Conservation (phyloP, 2,329 filamentous ascomycete genomes). For the Gnomoniopsis smithogilvyi region DNA sequence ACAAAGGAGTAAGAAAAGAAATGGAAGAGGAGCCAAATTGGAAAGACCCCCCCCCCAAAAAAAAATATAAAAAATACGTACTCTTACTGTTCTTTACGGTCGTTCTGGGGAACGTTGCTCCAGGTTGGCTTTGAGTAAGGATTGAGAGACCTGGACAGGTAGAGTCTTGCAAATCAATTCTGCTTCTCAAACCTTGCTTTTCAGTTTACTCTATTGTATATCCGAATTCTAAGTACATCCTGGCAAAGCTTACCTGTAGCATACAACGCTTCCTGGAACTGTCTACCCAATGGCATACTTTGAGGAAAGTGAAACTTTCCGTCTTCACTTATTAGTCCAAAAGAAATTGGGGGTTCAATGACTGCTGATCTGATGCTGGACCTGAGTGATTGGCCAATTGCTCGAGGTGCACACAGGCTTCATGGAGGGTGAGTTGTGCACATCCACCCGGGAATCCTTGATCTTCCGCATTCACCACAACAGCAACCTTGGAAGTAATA, state of each 20-base stretch:
- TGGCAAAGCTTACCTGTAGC: too few relatives aligned
- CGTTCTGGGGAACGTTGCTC: conserved; percentile 15
- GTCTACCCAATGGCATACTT: too few relatives aligned
- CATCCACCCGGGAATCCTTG: too few relatives aligned
- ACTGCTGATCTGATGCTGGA: too few relatives aligned
- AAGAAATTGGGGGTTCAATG: too few relatives aligned
- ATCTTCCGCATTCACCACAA: neutral
- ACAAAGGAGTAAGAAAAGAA: neutral
- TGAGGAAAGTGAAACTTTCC: too few relatives aligned
- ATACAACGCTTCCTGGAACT: too few relatives aligned
- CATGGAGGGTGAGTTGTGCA: too few relatives aligned
- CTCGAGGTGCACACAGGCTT: neutral
- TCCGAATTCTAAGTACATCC: neutral
- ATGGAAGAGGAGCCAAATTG: conserved; percentile 1
- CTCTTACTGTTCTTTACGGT: conserved; percentile 22
- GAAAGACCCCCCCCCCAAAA: too few relatives aligned
- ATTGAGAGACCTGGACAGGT: neutral
- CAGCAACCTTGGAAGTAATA: neutral
- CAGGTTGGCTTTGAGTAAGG: neutral
- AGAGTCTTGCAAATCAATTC: conserved; percentile 4
- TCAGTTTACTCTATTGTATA: neutral
- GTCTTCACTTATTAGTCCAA: too few relatives aligned
- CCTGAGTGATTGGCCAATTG: neutral
- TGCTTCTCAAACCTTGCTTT: conserved; percentile 5
- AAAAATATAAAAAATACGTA: conserved; percentile 16